Evolutionary conservation across 768 basidiomycete genomes (phyloP), one percentile per base, ranked within the genome.

Genomic region (Paxillus ammoniavirescens): DNA sequence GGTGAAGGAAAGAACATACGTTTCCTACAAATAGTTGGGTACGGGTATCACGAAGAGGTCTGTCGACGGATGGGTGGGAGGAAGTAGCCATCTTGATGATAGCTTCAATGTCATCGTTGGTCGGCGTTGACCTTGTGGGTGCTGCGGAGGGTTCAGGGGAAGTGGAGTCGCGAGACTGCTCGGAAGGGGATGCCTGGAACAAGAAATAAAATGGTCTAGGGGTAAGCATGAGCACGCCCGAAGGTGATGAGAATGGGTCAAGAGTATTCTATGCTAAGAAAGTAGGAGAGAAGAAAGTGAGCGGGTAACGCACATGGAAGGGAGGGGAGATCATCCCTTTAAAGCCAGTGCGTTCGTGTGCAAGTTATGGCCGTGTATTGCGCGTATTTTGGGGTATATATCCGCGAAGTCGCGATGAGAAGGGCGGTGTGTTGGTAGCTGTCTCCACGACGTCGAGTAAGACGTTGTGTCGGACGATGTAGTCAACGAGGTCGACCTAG

Each of bases 1-100:
- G 52, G n/a, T 51, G 43, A 38, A 42, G 14, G 38, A 9, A 21
- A 37, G 55, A 17, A 76, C 88, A 57, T 71, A 95, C 93, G 71
- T 99, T 99, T 57, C 93, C 94, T 23, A 98, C 91, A 64, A 96
- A 98, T 7, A 99, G 80, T 73, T 98, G 95, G 0, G 95, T 94
- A 49, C 96, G 80, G 4, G 93, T 96, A 69, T 99, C 96, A 50
- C 83, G 81, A 37, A 81, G 73, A 0, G 82, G 66, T 50, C 80
- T 72, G 60, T 84, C 82, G 18, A 74, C 62, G 2, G 81, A 68
- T 3, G 79, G 68, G n/a, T 81, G 75, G 6, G 83, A 75, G 7
- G 90, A 83, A 56, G 91, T 95, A n/a, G 93, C 93, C 71, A 87
- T 82, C 66, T 91, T 89, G 57, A 97, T 97, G 63, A 93, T 81